Evolutionary conservation across 257 asterid species (phyloP).

Genomic region (Forsythia suspensa): DNA sequence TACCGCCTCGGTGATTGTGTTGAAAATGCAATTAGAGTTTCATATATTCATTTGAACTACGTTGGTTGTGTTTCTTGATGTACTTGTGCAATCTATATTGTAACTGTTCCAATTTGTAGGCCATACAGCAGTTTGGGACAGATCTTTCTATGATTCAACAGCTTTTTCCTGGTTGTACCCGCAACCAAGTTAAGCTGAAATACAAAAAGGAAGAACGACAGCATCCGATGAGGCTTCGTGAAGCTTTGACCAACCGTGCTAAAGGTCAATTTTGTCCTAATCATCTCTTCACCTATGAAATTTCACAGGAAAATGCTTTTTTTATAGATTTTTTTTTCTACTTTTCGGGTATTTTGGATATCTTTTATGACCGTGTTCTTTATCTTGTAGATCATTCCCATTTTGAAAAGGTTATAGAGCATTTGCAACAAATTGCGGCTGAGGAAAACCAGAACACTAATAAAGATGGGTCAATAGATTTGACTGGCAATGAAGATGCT

Average conservation of each 20-base stretch:
- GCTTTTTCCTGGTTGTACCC: constrained; percentile 79
- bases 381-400: constrained; percentile 64
- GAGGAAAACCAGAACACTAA: constrained; percentile 44
- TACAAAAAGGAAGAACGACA: constrained; percentile 82
- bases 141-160: constrained; percentile 85
- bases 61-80: constrained; percentile 3
- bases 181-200: constrained; percentile 64
- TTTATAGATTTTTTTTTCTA: neutral
- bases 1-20: too few relatives aligned
- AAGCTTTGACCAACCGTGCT: constrained; percentile 67
- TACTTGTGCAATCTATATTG: neutral
- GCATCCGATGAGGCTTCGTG: constrained; percentile 72
- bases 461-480: constrained; percentile 37
- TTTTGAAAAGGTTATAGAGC: constrained; percentile 53
- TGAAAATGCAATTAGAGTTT: neutral
- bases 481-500: constrained; percentile 42
- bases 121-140: constrained; percentile 76
- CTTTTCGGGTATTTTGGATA: neutral
- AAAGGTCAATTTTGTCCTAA: constrained; percentile 43
- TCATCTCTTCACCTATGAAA: neutral
- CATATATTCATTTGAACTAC: constrained; percentile 1
- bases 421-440: constrained; percentile 47
- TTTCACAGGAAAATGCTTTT: neutral
- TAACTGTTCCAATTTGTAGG: constrained; percentile 38
- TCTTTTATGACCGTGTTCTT: constrained; percentile 4